Base-by-base conservation (phyloP, 225 moss, liverwort and hornwort species). In the Climacium dendroides region DNA sequence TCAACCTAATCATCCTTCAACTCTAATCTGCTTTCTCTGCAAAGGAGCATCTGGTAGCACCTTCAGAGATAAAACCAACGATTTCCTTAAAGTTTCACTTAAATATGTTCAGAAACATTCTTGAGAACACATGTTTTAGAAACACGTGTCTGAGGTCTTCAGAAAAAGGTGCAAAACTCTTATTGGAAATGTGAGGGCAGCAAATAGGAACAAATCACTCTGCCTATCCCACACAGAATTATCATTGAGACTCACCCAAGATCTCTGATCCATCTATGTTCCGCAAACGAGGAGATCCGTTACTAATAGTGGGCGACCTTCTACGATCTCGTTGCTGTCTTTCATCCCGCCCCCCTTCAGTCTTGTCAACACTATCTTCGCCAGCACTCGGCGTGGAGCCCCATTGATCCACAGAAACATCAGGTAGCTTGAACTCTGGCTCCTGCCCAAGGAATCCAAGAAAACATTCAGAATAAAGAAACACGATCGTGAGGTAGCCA, bases 221-320 rank as follows among this genome's bases (percentile, higher is more conserved):
- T 20, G 59, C 35, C 63, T 67, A 59, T 45, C 63, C 83, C 76
- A 57, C 85, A 70, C 53, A 87, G 39, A 78, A 84, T 54, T 64
- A 75, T 85, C 86, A 87, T 81, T 91, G 73, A 67, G 92, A 83
- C 70, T 91, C 91, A 52, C 91, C 92, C 62, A 90, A 89, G 72
- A 88, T 84, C 90, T 92, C 94, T 52, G 92, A 94, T 67, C 92
- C 94, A 88, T 94, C 94, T 81, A 92, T 94, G 48, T 87, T 91
- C 63, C 94, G 89, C 82, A 91, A 16, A n/a, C 89, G 92, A 82
- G 91, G 88, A 74, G 92, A 91, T 58, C 90, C 94, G 83, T 94
- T 94, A n/a, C 81, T 81, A 78, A 89, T 57, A 67, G 67, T 71
- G 6, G 90, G 43, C 59, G 92, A 72, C 87, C 89, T 92, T 87